Evolutionary conservation across 2,329 filamentous ascomycete genomes (phyloP), one percentile per base, ranked within the genome.

Genomic region (Ophidiomyces ophidiicola): DNA sequence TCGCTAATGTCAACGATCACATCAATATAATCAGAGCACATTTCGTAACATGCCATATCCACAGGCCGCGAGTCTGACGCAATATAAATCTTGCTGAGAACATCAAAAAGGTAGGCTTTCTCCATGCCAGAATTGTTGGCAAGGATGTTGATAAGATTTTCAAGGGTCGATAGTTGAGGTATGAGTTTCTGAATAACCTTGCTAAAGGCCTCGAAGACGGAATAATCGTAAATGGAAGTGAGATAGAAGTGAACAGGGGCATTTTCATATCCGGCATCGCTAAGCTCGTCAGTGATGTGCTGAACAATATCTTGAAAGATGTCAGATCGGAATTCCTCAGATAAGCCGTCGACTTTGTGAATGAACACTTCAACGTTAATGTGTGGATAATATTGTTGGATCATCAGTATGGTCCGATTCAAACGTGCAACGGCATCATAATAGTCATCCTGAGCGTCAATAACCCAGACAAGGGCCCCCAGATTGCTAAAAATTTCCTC

Each of bases 311-410:
- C 90, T 43, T 90, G 81, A 65, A 93, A 90, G 12, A 92, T 93
- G 53, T 98, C 90, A 43, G 87, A 78, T 56, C 90, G 87, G 68
- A 90, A 96, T 60, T 98, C 90, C 50, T 96, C 90, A 19, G 84
- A 90, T 11, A 98, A 71, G n/a, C 87, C 88, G 57, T 98, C 90
- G 23, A 94, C 88, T 61, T 98, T 98, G 71, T 98, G 90, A 52
- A 98, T 93, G 61, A 98, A 96, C 36, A 98, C 88, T 58, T 96
- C 88, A 48, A 98, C 82, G 60, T 94, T 94, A 63, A 96, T 90
- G 55, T 84, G 80, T 2, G 88, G 87, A 56, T 93, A 94, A 44
- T 76, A 78, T 48, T 85, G 78, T 56, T 94, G 84, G 1, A 98
- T 75, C 48, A 85, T 83, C 42, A 94, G 69, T 46, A 96, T 93